Conservation (phyloP, 169 alveolate species). For the Plasmodium coatneyi region DNA sequence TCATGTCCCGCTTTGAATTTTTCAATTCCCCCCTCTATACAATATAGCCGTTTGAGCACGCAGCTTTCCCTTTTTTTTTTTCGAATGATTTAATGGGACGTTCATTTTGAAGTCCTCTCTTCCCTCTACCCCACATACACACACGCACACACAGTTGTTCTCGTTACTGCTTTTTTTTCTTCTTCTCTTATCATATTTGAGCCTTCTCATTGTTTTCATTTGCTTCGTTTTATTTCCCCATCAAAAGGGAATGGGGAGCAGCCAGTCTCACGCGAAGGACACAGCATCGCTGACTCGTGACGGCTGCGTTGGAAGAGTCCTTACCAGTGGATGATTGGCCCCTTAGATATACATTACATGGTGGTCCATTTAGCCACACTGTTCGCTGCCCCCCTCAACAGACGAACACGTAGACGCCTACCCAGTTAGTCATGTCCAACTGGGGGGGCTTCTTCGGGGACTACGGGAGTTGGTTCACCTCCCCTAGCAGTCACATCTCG, state of each 20-base stretch:
- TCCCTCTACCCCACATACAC: neutral
- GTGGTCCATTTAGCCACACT: no score
- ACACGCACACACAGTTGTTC: neutral
- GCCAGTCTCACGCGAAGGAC: neutral
- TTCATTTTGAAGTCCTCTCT: neutral
- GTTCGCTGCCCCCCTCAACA: no score
- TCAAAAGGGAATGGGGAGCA: neutral
- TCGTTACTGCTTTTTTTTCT: neutral
- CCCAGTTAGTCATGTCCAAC: constrained; percentile 19
- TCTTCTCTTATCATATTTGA: neutral
- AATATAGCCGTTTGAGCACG: neutral
- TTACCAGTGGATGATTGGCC: neutral
- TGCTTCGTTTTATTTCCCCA: neutral
- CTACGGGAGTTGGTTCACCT: constrained; percentile 24
- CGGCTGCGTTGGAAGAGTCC: neutral
- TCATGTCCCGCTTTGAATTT: neutral
- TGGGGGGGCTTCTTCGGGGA: constrained; percentile 57
- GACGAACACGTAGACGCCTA: no score
- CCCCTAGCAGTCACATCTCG: neutral
- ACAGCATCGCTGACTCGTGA: neutral
- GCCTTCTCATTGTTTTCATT: neutral
- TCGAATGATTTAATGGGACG: neutral
- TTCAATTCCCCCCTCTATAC: neutral
- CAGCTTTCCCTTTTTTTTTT: neutral
- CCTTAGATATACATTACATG: neutral